Percentiles rank a stretch among this genome's conserved stretches.
Evolutionary conservation across 495 filamentous ascomycete species (phyloP).

Genomic region (Amorphotheca resinae): DNA sequence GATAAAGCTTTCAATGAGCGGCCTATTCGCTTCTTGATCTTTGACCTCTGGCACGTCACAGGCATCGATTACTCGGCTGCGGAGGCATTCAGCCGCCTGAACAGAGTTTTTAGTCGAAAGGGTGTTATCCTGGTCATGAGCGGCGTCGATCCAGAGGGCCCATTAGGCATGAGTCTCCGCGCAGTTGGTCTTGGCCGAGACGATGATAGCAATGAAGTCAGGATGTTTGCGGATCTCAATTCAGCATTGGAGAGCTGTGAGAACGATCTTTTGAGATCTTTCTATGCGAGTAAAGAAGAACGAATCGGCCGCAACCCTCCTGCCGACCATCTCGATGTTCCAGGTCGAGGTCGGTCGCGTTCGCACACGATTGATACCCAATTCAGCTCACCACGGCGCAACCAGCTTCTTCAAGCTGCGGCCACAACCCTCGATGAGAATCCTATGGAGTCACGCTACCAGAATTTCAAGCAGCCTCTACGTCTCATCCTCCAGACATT

Average conservation of each 20-base stretch:
- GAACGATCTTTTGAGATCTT: conserved; percentile 81
- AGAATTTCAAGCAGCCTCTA: conserved; percentile 74
- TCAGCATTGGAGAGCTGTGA: conserved; percentile 87
- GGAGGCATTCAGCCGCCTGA: conserved; percentile 86
- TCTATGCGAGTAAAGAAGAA: conserved; percentile 49
- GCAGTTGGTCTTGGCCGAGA: conserved; percentile 53
- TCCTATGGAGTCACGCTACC: conserved; percentile 46
- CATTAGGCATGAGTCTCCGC: conserved; percentile 62
- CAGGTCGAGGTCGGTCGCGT: conserved; percentile 17
- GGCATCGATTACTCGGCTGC: conserved; percentile 93
- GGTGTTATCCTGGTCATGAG: conserved; percentile 70
- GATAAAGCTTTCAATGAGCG: conserved; percentile 62
- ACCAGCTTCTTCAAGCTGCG: conserved; percentile 66
- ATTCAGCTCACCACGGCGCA: conserved; percentile 66
- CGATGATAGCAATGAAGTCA: conserved; percentile 42
- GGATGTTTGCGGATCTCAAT: conserved; percentile 81
- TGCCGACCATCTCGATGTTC: conserved; percentile 40
- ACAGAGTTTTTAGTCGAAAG: conserved; percentile 59
- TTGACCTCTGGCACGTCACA: conserved; percentile 81
- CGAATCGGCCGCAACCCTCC: conserved; percentile 23
- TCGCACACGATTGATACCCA: conserved; percentile 35
- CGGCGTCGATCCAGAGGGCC: conserved; percentile 58
- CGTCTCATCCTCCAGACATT: conserved; percentile 89
- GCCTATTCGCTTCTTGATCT: conserved; percentile 80
- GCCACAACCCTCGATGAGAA: conserved; percentile 48